A percentile compares a stretch with the other conserved stretches of the same genome.
These are phyloP conservation scores for Ustilago bromivora DNA, from an alignment of 1,284 basidiomycete genomes.

Conservation along the genomic window DNA sequence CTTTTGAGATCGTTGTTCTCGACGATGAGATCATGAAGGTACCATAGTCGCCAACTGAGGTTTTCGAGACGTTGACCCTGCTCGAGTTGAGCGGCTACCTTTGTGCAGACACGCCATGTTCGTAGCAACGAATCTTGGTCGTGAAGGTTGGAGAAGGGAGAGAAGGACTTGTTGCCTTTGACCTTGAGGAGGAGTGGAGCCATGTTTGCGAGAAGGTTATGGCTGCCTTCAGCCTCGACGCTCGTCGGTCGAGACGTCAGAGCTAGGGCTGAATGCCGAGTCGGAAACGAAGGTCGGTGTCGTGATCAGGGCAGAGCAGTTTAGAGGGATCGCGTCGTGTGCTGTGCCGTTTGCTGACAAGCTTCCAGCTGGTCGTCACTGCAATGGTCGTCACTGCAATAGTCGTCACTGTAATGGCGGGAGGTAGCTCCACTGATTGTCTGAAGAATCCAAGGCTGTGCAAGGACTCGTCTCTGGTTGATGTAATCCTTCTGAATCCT, in stretches of 20 bases:
- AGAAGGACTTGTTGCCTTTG: constrained; percentile 61
- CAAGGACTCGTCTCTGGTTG: background rate
- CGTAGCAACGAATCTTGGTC: constrained; percentile 54
- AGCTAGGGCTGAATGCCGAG: background rate
- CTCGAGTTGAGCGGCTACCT: constrained; percentile 58
- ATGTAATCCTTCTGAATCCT: background rate
- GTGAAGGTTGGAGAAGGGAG: constrained; percentile 55
- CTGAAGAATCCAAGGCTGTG: background rate
- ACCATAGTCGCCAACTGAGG: constrained; percentile 61
- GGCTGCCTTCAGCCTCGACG: constrained; percentile 6
- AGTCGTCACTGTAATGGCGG: too few species aligned
- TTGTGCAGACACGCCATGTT: constrained; percentile 56
- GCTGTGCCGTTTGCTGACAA: background rate
- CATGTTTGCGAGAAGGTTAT: constrained; percentile 19
- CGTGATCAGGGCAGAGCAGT: background rate
- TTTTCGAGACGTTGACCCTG: constrained; percentile 63
- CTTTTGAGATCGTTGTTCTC: constrained; percentile 52
- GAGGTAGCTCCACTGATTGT: too few species aligned
- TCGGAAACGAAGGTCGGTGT: background rate
- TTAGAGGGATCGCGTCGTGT: background rate
- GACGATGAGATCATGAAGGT: constrained; percentile 54
- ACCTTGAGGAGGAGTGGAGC: constrained; percentile 51
- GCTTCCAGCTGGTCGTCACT: background rate
- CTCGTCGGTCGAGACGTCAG: constrained; percentile 6
- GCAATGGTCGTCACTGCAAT: too few species aligned